These are phyloP conservation scores for Calendula officinalis DNA, from an alignment of 129 eudicot species.

Conservation along the genomic window DNA sequence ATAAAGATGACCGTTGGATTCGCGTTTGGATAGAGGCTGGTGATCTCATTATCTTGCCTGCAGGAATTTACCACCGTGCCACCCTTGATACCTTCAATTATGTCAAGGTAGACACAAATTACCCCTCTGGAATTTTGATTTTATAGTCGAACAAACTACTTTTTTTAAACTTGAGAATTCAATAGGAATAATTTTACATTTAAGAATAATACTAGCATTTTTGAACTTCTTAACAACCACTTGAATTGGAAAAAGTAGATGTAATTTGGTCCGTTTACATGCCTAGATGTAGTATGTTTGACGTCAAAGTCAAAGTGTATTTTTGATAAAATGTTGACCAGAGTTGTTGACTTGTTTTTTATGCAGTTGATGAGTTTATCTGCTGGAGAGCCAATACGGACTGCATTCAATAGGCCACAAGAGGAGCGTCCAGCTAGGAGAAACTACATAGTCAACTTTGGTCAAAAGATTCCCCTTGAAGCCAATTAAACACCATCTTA, in stretches of 20 bases:
- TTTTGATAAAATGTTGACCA: slow-evolving; percentile 9
- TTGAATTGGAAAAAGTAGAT: neutral
- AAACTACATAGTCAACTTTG: slow-evolving; percentile 53
- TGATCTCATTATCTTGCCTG: slow-evolving; percentile 78
- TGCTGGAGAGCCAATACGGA: slow-evolving; percentile 94
- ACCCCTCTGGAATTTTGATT: neutral
- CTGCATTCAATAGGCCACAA: slow-evolving; percentile 77
- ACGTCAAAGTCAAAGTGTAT: neutral
- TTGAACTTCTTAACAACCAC: neutral
- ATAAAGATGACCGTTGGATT: slow-evolving; percentile 81
- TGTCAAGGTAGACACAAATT: slow-evolving; percentile 56
- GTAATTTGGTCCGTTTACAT: too few species aligned
- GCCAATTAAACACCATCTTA: slow-evolving; percentile 46
- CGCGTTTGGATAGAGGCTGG: slow-evolving; percentile 83
- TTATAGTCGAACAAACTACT: slow-evolving; percentile 5
- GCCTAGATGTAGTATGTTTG: too few species aligned
- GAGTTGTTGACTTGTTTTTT: neutral
- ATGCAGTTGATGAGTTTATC: slow-evolving; percentile 86
- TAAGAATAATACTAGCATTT: neutral
- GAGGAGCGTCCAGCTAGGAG: slow-evolving; percentile 88
- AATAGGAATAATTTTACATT: neutral
- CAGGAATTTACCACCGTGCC: slow-evolving; percentile 92
- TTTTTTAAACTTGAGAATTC: neutral
- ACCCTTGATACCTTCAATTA: slow-evolving; percentile 86
- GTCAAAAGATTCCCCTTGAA: slow-evolving; percentile 44